phyloP scores from a whole-genome alignment of 2,329 filamentous ascomycete species.

The Fusarium drepaniforme region DNA sequence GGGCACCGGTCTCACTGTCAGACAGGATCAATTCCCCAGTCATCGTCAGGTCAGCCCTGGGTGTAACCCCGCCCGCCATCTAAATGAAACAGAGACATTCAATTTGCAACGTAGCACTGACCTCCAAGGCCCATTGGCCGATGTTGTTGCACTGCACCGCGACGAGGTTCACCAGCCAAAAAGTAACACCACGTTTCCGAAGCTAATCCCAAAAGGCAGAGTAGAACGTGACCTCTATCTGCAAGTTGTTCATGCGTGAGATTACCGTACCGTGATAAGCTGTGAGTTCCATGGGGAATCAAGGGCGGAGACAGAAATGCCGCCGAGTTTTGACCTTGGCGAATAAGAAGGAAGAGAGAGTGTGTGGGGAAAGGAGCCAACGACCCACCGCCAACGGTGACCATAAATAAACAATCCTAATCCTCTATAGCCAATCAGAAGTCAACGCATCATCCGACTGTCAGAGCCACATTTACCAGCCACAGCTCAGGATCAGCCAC shows the following conservation, averaged over 20 bases:
- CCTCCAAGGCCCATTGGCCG: not conserved
- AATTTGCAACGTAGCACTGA: slow-evolving; percentile 32
- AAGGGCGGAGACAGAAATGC: not conserved
- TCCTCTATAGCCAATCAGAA: too few relatives aligned
- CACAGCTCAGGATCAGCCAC: too few relatives aligned
- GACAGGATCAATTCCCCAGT: not conserved
- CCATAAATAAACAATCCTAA: too few relatives aligned
- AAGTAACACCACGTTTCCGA: not conserved
- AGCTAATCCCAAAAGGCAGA: not conserved
- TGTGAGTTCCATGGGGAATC: not conserved
- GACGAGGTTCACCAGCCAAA: not conserved
- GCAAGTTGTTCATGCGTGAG: not conserved
- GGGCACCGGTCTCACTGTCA: not conserved
- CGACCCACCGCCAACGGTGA: too few relatives aligned
- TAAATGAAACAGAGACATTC: not conserved
- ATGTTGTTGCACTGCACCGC: not conserved
- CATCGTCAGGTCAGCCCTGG: not conserved
- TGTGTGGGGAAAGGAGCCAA: not conserved
- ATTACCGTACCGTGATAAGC: not conserved
- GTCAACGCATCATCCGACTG: too few relatives aligned
- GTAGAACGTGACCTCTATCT: not conserved
- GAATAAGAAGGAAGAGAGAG: not conserved
- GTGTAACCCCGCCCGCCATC: slow-evolving; percentile 1
- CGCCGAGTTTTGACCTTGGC: not conserved
- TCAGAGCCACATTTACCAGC: too few relatives aligned